phyloP scores from a whole-genome alignment of 345 rosid genomes.

The Eucalyptus rudis region DNA sequence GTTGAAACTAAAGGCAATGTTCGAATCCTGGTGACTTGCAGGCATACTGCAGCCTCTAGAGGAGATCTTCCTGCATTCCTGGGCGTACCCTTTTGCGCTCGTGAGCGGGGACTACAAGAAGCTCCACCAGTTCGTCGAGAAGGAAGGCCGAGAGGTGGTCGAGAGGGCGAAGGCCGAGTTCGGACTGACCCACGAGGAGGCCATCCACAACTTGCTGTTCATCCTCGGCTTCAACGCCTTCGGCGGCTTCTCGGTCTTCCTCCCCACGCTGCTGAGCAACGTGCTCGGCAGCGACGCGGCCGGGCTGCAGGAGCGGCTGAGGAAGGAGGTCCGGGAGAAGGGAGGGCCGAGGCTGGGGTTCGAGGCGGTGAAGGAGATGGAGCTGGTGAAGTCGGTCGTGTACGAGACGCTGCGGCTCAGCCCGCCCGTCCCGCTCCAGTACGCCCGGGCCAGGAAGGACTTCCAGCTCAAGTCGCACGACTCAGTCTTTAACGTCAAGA shows the following conservation, averaged over 20 bases:
- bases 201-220: constrained; percentile 59
- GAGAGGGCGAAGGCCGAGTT: constrained; percentile 32
- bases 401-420: constrained; percentile 58
- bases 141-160: constrained; percentile 37
- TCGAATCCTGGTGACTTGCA: background rate
- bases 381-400: constrained; percentile 70
- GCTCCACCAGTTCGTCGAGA: constrained; percentile 32
- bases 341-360: constrained; percentile 28
- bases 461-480: constrained; percentile 57
- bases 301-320: constrained; percentile 42
- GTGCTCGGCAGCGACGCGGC: constrained; percentile 30
- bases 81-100: constrained; percentile 47
- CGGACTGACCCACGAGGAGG: constrained; percentile 48
- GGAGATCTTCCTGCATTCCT: constrained; percentile 77
- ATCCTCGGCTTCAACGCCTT: constrained; percentile 69
- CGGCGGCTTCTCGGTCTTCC: constrained; percentile 72
- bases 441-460: constrained; percentile 71
- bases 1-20: background rate
- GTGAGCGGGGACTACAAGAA: constrained; percentile 51
- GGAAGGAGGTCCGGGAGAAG: constrained; percentile 37
- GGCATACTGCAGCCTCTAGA: constrained; percentile 35
- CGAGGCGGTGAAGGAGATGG: constrained; percentile 47
- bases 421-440: constrained; percentile 73
- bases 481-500: constrained; percentile 40
- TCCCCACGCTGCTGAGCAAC: constrained; percentile 22